A percentile compares a stretch with the other conserved stretches of the same genome.
Conservation (phyloP, 768 basidiomycete genomes). For the Paxillus rubicundulus region DNA sequence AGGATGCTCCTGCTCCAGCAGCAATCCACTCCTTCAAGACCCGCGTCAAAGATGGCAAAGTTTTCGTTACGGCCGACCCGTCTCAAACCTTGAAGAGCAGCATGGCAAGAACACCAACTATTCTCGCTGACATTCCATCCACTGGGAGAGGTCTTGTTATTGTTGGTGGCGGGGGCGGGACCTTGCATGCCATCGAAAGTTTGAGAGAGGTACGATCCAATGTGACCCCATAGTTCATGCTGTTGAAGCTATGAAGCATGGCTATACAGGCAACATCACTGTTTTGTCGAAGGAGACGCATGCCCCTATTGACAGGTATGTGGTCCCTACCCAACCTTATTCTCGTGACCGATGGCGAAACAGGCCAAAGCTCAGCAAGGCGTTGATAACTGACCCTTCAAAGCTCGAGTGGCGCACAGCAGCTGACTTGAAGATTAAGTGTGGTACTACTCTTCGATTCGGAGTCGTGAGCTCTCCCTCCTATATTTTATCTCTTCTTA, state of each 20-base stretch:
- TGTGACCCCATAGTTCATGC: background rate
- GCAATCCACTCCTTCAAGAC: slow-evolving; percentile 79
- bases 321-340: background rate
- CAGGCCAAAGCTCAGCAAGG: slow-evolving; percentile 89
- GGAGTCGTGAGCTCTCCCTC: slow-evolving; percentile 43
- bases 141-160: slow-evolving; percentile 71
- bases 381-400: slow-evolving; percentile 70
- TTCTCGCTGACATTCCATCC: slow-evolving; percentile 46
- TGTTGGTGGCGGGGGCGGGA: slow-evolving; percentile 82
- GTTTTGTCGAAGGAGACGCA: slow-evolving; percentile 77
- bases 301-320: slow-evolving; percentile 80
- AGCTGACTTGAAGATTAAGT: slow-evolving; percentile 75
- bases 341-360: background rate
- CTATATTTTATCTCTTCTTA: slow-evolving; percentile 2
- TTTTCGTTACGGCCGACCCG: slow-evolving; percentile 71
- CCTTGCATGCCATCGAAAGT: slow-evolving; percentile 75
- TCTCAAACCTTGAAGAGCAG: slow-evolving; percentile 63
- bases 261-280: slow-evolving; percentile 74
- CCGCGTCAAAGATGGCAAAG: slow-evolving; percentile 65
- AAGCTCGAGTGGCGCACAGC: slow-evolving; percentile 74
- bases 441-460: slow-evolving; percentile 62
- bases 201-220: slow-evolving; percentile 64
- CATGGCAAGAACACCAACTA: slow-evolving; percentile 57
- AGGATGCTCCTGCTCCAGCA: slow-evolving; percentile 85
- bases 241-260: slow-evolving; percentile 48